Conservation (phyloP, 1,284 basidiomycete genomes). For the Ceratobasidium sp. region DNA sequence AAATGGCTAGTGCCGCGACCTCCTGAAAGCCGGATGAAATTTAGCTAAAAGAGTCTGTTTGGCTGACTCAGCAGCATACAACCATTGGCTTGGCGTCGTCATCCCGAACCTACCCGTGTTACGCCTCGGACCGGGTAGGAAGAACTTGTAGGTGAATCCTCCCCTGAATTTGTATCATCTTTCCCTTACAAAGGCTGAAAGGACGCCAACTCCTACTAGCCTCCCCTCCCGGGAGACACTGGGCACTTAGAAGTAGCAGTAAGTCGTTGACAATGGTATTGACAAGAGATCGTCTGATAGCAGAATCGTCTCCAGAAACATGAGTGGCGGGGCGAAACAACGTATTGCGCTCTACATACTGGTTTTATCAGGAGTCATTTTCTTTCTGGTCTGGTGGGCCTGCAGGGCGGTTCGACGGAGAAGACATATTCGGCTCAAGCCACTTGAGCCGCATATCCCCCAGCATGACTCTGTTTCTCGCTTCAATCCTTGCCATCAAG, state of each 20-base stretch:
- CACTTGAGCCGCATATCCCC: neutral
- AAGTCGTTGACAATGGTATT: too few relatives aligned
- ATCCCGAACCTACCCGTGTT: neutral
- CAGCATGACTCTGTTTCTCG: neutral
- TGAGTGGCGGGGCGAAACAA: neutral
- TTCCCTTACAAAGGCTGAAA: too few relatives aligned
- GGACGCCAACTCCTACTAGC: too few relatives aligned
- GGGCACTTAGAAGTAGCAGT: too few relatives aligned
- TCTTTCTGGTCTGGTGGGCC: neutral
- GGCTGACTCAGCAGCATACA: conserved; percentile 4
- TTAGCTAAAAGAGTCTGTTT: neutral
- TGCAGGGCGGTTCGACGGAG: neutral
- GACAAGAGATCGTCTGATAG: too few relatives aligned
- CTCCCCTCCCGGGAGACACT: too few relatives aligned
- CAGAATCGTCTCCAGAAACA: neutral
- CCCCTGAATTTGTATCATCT: too few relatives aligned
- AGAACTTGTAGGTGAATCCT: too few relatives aligned
- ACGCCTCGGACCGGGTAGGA: neutral
- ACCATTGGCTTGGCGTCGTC: neutral
- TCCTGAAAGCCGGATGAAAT: neutral
- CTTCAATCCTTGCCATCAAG: neutral
- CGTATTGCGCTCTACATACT: conserved; percentile 3
- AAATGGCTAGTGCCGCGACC: too few relatives aligned
- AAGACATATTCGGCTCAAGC: neutral
- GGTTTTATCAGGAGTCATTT: neutral